Evolutionary conservation across 2,329 filamentous ascomycete genomes (phyloP).

Genomic region (Aplosporella prunicola): DNA sequence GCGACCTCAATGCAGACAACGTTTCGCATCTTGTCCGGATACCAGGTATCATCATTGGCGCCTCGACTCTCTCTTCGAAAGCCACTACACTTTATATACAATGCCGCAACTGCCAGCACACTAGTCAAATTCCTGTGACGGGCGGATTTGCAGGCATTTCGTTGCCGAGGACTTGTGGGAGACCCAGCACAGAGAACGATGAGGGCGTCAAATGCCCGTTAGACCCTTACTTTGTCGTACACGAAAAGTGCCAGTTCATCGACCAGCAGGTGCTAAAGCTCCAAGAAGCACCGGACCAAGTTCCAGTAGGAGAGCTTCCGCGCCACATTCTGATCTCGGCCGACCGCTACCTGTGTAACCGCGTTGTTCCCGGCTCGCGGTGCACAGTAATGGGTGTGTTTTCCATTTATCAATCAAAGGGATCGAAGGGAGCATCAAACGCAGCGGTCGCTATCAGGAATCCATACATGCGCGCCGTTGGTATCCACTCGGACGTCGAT

Average conservation of each 20-base stretch:
- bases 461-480: slow-evolving; percentile 85
- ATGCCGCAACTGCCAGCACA: slow-evolving; percentile 75
- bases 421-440: slow-evolving; percentile 63
- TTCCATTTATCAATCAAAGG: slow-evolving; percentile 94
- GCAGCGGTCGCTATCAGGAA: slow-evolving; percentile 91
- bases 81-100: slow-evolving; percentile 78
- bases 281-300: slow-evolving; percentile 93
- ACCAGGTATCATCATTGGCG: slow-evolving; percentile 94
- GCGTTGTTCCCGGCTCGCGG: slow-evolving; percentile 86
- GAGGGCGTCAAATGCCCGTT: slow-evolving; percentile 69
- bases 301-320: slow-evolving; percentile 91
- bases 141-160: slow-evolving; percentile 84
- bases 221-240: slow-evolving; percentile 91
- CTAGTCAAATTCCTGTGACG: slow-evolving; percentile 59
- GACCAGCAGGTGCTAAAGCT: slow-evolving; percentile 98
- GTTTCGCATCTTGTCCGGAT: slow-evolving; percentile 94
- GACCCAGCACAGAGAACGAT: slow-evolving; percentile 56
- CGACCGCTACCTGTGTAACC: slow-evolving; percentile 91
- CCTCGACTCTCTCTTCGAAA: slow-evolving; percentile 93
- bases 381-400: slow-evolving; percentile 97
- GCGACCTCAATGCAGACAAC: slow-evolving; percentile 83
- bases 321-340: slow-evolving; percentile 91
- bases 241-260: slow-evolving; percentile 89
- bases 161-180: slow-evolving; percentile 68
- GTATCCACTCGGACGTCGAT: slow-evolving; percentile 83